Evolutionary conservation across 2,329 filamentous ascomycete species (phyloP), one percentile per base, ranked within the genome.

Genomic region (Fusarium oligoseptatum): DNA sequence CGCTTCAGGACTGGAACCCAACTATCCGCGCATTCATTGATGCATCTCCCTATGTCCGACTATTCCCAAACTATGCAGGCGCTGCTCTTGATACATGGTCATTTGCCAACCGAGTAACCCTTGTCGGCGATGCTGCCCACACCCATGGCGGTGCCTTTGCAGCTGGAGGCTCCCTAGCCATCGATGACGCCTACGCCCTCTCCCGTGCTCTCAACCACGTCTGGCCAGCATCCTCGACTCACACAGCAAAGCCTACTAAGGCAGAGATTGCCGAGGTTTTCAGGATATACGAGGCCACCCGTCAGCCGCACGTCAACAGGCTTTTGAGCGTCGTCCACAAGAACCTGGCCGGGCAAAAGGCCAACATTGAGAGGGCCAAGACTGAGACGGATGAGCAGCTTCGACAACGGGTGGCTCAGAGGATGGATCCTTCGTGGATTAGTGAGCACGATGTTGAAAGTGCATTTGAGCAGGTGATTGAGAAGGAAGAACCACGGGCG

Each of bases 371-470:
- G 36, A 17, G 36, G 20, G 55, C 55, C 55, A 58, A 41, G 43
- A 58, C 37, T 2, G 81, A 84, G 70, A 83, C 82, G 6, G 84
- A 87, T 29, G 81, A 82, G 55, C 78, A 82, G 56, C 72, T 87
- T 43, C 72, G 81, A 52, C 43, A 72, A 1, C 78, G 83, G 62
- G 82, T 87, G 72, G 78, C 69, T 27, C 81, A 72, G 22, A 78
- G 85, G 6, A 77, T 79, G 3, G 81, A 86, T 64, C 81, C 82
- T 6, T 80, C 75, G 17, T 87, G 85, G 86, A 80, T 88, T 34
- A 84, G 84, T 22, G 85, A 87, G 70, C 85, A 88, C 75, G 84
- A 87, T 75, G 85, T 87, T 10, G 80, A 83, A 61, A 72, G 73
- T 11, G 80, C 83, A 12, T 87, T 85, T 41, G 22, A 39, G 27